Evolutionary conservation across 139 green algal genomes (phyloP).

Genomic region (Mesostigma viride): DNA sequence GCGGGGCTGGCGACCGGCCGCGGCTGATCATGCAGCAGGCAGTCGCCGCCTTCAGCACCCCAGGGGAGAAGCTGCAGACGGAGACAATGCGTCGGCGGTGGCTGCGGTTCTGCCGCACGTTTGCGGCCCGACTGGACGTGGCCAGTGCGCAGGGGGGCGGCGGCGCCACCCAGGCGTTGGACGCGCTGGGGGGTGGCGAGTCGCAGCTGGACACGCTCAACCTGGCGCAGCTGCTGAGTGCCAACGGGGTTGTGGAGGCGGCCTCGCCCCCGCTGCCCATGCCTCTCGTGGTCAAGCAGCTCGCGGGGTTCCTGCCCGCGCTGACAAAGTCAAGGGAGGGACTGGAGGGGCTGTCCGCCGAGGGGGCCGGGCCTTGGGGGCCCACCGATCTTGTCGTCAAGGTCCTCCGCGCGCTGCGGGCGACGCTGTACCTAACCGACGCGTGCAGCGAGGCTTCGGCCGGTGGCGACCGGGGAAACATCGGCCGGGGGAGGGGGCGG

Average conservation of each 20-base stretch:
- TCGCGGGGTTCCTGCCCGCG: not conserved
- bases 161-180: too few species aligned
- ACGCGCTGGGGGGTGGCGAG: too few species aligned
- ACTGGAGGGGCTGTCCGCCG: conserved; percentile 5
- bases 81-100: not conserved
- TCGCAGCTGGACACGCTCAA: not conserved
- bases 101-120: conserved; percentile 1
- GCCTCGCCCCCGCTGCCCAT: not conserved
- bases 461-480: too few species aligned
- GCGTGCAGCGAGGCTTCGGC: too few species aligned
- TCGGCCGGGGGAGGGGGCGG: too few species aligned
- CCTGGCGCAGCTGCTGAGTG: conserved; percentile 8
- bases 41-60: not conserved
- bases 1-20: not conserved
- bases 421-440: conserved; percentile 9
- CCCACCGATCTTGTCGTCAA: not conserved
- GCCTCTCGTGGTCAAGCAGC: not conserved
- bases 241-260: not conserved
- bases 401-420: conserved; percentile 6
- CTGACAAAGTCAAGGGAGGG: too few species aligned
- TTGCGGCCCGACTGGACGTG: not conserved
- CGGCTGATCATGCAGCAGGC: not conserved
- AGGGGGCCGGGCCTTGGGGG: not conserved
- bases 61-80: not conserved
- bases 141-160: not conserved